phyloP scores from a whole-genome alignment of 768 basidiomycete genomes.

The Hygrophoropsis aurantiaca region DNA sequence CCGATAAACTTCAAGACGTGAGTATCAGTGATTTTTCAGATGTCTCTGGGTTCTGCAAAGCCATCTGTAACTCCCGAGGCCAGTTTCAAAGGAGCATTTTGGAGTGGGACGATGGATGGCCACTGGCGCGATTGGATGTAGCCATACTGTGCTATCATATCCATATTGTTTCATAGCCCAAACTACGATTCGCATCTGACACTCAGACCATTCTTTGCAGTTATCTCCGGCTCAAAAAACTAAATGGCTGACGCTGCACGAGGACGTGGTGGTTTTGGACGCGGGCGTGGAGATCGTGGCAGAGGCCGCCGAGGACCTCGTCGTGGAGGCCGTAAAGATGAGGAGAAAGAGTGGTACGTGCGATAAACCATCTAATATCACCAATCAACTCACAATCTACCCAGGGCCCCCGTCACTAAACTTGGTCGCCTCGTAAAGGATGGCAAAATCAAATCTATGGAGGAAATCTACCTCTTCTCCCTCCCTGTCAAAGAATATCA shows the following conservation, averaged over 20 bases:
- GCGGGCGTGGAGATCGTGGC: conserved; percentile 73
- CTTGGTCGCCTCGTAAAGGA: conserved; percentile 99
- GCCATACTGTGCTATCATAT: conserved; percentile 15
- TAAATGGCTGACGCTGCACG: conserved; percentile 89
- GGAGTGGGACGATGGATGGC: conserved; percentile 47
- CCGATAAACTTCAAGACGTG: conserved; percentile 35
- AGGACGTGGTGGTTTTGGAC: conserved; percentile 89
- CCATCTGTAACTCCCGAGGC: not conserved
- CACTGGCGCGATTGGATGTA: conserved; percentile 41
- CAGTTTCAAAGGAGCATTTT: not conserved
- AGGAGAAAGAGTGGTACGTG: conserved; percentile 97
- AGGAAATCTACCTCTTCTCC: conserved; percentile 99
- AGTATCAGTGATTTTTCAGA: conserved; percentile 25
- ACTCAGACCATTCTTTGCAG: conserved; percentile 28
- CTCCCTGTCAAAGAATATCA: conserved; percentile 99
- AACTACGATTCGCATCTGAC: conserved; percentile 2
- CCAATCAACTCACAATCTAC: conserved; percentile 8
- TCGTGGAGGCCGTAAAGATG: conserved; percentile 97
- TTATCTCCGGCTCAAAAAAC: conserved; percentile 19
- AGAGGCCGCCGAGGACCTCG: conserved; percentile 78
- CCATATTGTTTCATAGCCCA: not conserved
- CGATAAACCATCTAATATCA: conserved; percentile 1
- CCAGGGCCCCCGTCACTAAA: conserved; percentile 96
- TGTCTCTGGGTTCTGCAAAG: not conserved
- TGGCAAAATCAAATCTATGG: conserved; percentile 99